These are phyloP conservation scores for Pseudomassariella vexata DNA, from an alignment of 2,329 filamentous ascomycete species.

Conservation along the genomic window DNA sequence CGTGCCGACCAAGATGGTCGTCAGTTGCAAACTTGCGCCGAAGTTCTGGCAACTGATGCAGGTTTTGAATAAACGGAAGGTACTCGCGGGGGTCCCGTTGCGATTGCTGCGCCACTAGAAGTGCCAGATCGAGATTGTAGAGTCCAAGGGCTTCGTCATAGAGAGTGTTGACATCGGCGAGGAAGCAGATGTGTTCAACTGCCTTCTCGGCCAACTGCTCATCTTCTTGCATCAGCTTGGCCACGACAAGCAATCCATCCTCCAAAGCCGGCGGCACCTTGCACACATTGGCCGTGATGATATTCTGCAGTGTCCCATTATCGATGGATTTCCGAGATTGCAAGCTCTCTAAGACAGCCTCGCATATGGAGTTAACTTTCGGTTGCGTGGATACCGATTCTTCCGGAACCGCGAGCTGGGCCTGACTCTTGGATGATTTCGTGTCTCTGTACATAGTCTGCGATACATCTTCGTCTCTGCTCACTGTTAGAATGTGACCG, in stretches of 20 bases:
- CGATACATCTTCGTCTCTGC: constrained; percentile 82
- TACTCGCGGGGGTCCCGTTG: constrained; percentile 96
- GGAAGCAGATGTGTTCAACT: constrained; percentile 94
- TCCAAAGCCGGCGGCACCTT: constrained; percentile 87
- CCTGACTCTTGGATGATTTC: constrained; percentile 36
- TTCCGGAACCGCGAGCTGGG: constrained; percentile 9
- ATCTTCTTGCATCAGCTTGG: constrained; percentile 63
- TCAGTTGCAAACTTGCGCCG: constrained; percentile 81
- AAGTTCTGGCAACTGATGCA: constrained; percentile 67
- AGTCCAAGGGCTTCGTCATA: constrained; percentile 87
- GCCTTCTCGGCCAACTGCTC: constrained; percentile 75
- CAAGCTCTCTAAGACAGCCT: constrained; percentile 71
- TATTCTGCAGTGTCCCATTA: constrained; percentile 65
- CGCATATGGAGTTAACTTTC: constrained; percentile 86
- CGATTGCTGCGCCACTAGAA: constrained; percentile 90
- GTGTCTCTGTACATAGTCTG: constrained; percentile 93
- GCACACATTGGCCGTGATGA: constrained; percentile 91
- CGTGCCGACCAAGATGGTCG: constrained; percentile 70
- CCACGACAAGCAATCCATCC: constrained; percentile 74
- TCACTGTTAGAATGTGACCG: constrained; percentile 13
- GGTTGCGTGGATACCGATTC: constrained; percentile 1
- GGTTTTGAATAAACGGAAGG: constrained; percentile 82
- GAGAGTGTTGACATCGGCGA: constrained; percentile 85
- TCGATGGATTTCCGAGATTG: constrained; percentile 53
- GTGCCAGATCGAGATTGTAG: constrained; percentile 83